phyloP scores from a whole-genome alignment of 2,329 filamentous ascomycete genomes.

The Phoma sp. region DNA sequence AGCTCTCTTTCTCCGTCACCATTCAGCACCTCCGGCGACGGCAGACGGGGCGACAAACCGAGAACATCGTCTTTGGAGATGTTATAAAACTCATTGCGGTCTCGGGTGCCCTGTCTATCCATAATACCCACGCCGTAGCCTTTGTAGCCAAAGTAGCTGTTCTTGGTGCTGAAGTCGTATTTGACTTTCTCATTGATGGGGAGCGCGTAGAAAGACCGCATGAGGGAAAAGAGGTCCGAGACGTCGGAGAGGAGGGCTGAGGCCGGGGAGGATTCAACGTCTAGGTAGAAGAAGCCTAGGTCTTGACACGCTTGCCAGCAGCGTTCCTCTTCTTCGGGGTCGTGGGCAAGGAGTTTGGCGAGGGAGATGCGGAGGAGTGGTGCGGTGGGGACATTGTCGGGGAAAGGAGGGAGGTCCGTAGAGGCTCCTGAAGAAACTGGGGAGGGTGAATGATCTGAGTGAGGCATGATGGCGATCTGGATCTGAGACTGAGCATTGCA shows the following conservation, averaged over 20 bases:
- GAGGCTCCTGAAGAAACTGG: constrained; percentile 26
- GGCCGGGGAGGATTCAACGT: constrained; percentile 52
- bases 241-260: constrained; percentile 50
- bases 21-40: background rate
- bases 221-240: constrained; percentile 58
- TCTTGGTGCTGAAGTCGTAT: constrained; percentile 61
- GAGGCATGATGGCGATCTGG: constrained; percentile 24
- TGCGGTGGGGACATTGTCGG: constrained; percentile 50
- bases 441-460: constrained; percentile 28
- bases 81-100: constrained; percentile 65
- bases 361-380: constrained; percentile 53
- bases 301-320: constrained; percentile 55
- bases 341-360: constrained; percentile 45
- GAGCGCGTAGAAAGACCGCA: constrained; percentile 57
- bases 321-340: constrained; percentile 45
- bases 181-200: constrained; percentile 60
- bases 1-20: constrained; percentile 9
- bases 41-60: constrained; percentile 31
- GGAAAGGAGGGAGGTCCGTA: constrained; percentile 51
- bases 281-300: constrained; percentile 66
- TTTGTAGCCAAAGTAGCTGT: constrained; percentile 62
- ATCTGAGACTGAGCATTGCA: no score
- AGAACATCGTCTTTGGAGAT: constrained; percentile 63
- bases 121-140: constrained; percentile 56
- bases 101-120: constrained; percentile 58